A percentile compares a stretch with the other conserved stretches of the same genome.
These are phyloP conservation scores for Fusarium stilboides DNA, from an alignment of 2,329 filamentous ascomycete species.

Conservation along the genomic window DNA sequence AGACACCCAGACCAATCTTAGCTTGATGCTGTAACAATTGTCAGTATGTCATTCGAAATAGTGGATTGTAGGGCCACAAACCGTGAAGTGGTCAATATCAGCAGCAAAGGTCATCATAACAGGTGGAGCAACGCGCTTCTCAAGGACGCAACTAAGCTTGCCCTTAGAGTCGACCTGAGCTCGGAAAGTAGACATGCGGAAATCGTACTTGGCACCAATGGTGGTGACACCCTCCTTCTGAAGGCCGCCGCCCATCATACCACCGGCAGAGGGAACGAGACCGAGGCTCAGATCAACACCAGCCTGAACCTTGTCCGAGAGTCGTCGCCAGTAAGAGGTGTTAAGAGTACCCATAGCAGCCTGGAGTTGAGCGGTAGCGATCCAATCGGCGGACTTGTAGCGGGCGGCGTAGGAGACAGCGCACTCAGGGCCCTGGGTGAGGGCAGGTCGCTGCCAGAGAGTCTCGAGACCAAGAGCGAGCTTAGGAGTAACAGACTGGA, in stretches of 20 bases:
- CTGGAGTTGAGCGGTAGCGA: constrained; percentile 90
- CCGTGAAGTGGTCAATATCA: constrained; percentile 95
- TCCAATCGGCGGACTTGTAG: constrained; percentile 94
- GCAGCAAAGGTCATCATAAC: constrained; percentile 96
- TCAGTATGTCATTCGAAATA: constrained; percentile 12
- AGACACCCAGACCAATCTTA: constrained; percentile 94
- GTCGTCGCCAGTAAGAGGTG: constrained; percentile 91
- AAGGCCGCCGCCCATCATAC: constrained; percentile 81
- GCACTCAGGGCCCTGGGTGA: constrained; percentile 90
- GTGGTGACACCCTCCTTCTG: constrained; percentile 92
- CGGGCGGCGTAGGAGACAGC: constrained; percentile 90
- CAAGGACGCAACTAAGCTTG: constrained; percentile 91
- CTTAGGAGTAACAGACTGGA: constrained; percentile 91
- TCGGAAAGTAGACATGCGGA: constrained; percentile 94
- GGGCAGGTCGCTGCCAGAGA: constrained; percentile 90
- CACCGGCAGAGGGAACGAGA: constrained; percentile 75
- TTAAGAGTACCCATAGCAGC: constrained; percentile 86
- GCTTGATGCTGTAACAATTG: constrained; percentile 81
- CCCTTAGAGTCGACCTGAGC: constrained; percentile 96
- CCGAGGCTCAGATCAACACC: constrained; percentile 95
- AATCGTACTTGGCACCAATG: constrained; percentile 97
- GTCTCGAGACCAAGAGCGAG: constrained; percentile 91
- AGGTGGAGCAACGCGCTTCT: constrained; percentile 95
- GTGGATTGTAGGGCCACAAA: constrained; percentile 65
- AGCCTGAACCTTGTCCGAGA: constrained; percentile 96